phyloP scores from a whole-genome alignment of 208 protist genomes.

The Blastocrithidia nonstop region DNA sequence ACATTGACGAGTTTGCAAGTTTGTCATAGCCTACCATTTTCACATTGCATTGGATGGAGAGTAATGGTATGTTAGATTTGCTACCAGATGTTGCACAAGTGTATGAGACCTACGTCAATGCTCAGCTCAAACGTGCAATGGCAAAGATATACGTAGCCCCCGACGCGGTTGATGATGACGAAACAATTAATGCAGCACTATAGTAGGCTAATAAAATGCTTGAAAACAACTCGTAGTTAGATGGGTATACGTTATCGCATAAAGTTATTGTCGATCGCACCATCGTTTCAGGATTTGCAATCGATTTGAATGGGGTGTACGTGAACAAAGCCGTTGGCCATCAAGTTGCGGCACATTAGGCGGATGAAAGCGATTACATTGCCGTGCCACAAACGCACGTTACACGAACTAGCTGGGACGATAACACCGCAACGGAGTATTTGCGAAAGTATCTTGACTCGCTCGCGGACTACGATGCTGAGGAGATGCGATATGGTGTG shows the following conservation, averaged over 20 bases:
- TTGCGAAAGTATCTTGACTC: slow-evolving; percentile 73
- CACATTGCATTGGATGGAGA: slow-evolving; percentile 86
- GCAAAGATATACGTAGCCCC: slow-evolving; percentile 77
- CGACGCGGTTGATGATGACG: slow-evolving; percentile 32
- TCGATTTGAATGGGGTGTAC: slow-evolving; percentile 70
- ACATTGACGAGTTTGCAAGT: slow-evolving; percentile 66
- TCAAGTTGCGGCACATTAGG: slow-evolving; percentile 10
- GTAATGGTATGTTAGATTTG: slow-evolving; percentile 76
- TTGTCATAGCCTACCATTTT: slow-evolving; percentile 66
- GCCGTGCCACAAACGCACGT: slow-evolving; percentile 42
- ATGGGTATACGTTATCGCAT: slow-evolving; percentile 38
- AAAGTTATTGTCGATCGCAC: slow-evolving; percentile 73
- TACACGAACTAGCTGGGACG: slow-evolving; percentile 52
- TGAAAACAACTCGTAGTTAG: slow-evolving; percentile 46
- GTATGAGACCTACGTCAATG: slow-evolving; percentile 82
- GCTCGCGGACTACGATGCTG: slow-evolving; percentile 65
- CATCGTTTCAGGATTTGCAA: slow-evolving; percentile 75
- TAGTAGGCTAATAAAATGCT: slow-evolving; percentile 51
- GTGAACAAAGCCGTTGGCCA: slow-evolving; percentile 59
- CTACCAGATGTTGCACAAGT: slow-evolving; percentile 64
- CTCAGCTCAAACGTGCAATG: slow-evolving; percentile 61
- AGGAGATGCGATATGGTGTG: slow-evolving; percentile 76
- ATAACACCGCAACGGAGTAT: slow-evolving; percentile 81
- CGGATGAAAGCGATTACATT: slow-evolving; percentile 72
- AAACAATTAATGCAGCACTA: slow-evolving; percentile 33